Conservation (phyloP, 2,329 filamentous ascomycete species). For the Ascochyta fabae region DNA sequence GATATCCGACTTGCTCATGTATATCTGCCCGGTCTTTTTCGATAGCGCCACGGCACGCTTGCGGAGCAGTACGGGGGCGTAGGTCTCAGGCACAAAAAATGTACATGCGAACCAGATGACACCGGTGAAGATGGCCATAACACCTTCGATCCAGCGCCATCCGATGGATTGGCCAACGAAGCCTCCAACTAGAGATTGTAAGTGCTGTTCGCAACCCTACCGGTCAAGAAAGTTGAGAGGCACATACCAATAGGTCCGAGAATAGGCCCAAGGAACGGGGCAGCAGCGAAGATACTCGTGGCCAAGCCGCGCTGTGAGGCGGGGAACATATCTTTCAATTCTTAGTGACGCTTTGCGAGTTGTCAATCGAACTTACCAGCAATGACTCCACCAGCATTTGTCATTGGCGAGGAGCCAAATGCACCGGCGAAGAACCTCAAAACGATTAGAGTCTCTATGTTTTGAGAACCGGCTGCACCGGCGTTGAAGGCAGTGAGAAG, state of each 20-base stretch:
- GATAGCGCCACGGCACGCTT: slow-evolving; percentile 66
- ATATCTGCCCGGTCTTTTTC: slow-evolving; percentile 62
- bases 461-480: slow-evolving; percentile 52
- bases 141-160: slow-evolving; percentile 46
- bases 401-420: slow-evolving; percentile 51
- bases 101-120: slow-evolving; percentile 41
- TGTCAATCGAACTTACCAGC: slow-evolving; percentile 49
- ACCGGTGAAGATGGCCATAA: slow-evolving; percentile 61
- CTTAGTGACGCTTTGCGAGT: background rate
- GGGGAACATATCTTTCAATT: slow-evolving; percentile 8
- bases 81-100: slow-evolving; percentile 64
- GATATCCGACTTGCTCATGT: slow-evolving; percentile 55
- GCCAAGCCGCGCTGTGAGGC: slow-evolving; percentile 53
- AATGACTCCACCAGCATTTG: slow-evolving; percentile 53
- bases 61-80: slow-evolving; percentile 64
- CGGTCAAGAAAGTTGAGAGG: too few species aligned
- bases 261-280: slow-evolving; percentile 56
- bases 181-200: slow-evolving; percentile 36
- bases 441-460: slow-evolving; percentile 53
- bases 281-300: slow-evolving; percentile 52
- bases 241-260: slow-evolving; percentile 52
- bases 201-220: slow-evolving; percentile 26
- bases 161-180: slow-evolving; percentile 24
- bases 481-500: slow-evolving; percentile 51
- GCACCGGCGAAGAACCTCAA: slow-evolving; percentile 55